Base-by-base conservation (phyloP, 2,329 filamentous ascomycete species). In the Penicillium sp. region DNA sequence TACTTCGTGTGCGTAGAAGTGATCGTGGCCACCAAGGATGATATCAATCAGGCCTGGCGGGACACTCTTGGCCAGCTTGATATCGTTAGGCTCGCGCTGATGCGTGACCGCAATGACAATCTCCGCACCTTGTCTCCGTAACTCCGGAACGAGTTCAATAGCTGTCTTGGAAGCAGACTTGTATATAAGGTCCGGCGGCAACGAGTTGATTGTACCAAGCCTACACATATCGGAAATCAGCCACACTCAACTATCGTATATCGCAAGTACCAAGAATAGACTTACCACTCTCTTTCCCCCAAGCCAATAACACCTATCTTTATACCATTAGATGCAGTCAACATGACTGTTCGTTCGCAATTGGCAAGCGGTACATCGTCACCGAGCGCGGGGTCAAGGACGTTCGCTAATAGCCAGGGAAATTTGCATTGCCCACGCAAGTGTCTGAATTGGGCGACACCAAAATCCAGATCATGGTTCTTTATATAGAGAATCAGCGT, bases 381-480 rank as follows among this genome's bases (percentile, higher is more conserved):
- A 38, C 91, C 91, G 11, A 96, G 79, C 0, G 86, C 89, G 1
- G 89, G 90, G 71, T 97, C 91, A 24, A 94, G 79, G 8, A 96
- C 87, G 70, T 96, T 96, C 62, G 91, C 91, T 16, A 95, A 81
- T 1, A 96, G 82, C 91, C 92, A 96, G 3, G 91, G 91, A 64
- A 96, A 96, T 21, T 81, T 82, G 75, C 91, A 95, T 68, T 90
- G 86, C 33, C 79, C 78, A 4, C 86, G 80, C 49, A 96, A 78
- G 66, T 91, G 80, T 56, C 84, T 79, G 69, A 92, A 92, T 69
- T 96, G 91, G 55, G 82, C 80, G 42, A 95, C 88, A 12, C 91
- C 92, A 72, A 96, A 96, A 75, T 96, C 92, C 54, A 96, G 84
- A 68, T 96, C 92, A 71, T 96, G 91, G 69, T 96, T 96, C 82